phyloP scores from a whole-genome alignment of 2,329 filamentous ascomycete genomes.

The Pestalotiopsis sp. region DNA sequence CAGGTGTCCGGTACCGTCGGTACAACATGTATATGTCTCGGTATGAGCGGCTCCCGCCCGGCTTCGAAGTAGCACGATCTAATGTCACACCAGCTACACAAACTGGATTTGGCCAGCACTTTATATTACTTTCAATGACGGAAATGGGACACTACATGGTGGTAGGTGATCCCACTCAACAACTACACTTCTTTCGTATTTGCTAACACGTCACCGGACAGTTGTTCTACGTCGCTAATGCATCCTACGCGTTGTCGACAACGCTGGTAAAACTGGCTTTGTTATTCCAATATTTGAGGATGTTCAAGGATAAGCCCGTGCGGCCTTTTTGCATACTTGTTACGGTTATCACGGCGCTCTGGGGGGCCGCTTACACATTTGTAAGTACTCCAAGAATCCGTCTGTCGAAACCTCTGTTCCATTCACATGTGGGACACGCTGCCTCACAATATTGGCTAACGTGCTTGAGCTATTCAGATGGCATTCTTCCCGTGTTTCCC shows the following conservation, averaged over 20 bases:
- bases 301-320: conserved; percentile 19
- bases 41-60: neutral
- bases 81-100: conserved; percentile 15
- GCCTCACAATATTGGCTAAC: neutral
- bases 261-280: conserved; percentile 30
- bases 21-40: conserved; percentile 8
- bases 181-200: neutral
- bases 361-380: conserved; percentile 26
- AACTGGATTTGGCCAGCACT: conserved; percentile 22
- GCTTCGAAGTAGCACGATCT: conserved; percentile 5
- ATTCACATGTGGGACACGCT: neutral
- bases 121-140: conserved; percentile 14
- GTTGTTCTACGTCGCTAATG: conserved; percentile 27
- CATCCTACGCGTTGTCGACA: conserved; percentile 25
- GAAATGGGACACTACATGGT: conserved; percentile 19
- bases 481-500: conserved; percentile 30
- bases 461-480: conserved; percentile 8
- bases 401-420: neutral
- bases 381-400: neutral
- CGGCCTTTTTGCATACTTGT: conserved; percentile 20
- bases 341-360: conserved; percentile 21
- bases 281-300: conserved; percentile 29
- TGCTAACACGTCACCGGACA: conserved; percentile 7
- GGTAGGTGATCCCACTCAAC: conserved; percentile 12
- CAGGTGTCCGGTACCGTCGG: conserved; percentile 7